Base-by-base conservation (phyloP, 129 eudicot genomes). In the Apium graveolens region DNA sequence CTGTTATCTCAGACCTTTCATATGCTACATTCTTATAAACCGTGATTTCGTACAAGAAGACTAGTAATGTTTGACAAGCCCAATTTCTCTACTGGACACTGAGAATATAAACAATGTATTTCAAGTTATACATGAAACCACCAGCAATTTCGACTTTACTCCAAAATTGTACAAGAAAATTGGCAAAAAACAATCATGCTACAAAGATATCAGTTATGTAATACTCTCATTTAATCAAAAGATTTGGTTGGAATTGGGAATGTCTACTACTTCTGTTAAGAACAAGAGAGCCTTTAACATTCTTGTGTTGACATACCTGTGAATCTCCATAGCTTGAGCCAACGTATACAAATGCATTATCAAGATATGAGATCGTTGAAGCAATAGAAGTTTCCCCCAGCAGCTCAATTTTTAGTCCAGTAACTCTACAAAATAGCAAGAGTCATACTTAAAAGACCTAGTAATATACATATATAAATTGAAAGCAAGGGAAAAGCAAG, bases 261-360 rank as follows among this genome's bases (percentile, higher is more conserved):
- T 57, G 29, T n/a, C n/a, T 39, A n/a, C 39, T 26, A 3, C 8
- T 77, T 55, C 42, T 62, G 32, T 13, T 42, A 31, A 27, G 10
- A 77, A 38, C 45, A 37, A 27, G 13, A 62, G 31, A 42, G 31
- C 53, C 3, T 42, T 42, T 38, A 34, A 65, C 60, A 76, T 35
- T 29, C n/a, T 39, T 51, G 27, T 60, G 5, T 55, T 35, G 73
- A 72, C 78, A 84, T 76, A 95, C 99, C 99, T 95, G 99, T 45
- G 99, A 95, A 85, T 95, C 99, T 75, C 99, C 99, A 81, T 88
- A 95, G 87, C 99, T 95, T 76, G 99, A 95, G 78, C 99, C 99
- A 77, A 95, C 89, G 78, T 84, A 95, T 62, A 95, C 99, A 70
- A 95, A 87, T 24, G 96, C 97, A 85, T 92, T 95, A 80, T 95